Conservation (phyloP, 2,329 filamentous ascomycete species). For the Aspergillus puulaauensis region DNA sequence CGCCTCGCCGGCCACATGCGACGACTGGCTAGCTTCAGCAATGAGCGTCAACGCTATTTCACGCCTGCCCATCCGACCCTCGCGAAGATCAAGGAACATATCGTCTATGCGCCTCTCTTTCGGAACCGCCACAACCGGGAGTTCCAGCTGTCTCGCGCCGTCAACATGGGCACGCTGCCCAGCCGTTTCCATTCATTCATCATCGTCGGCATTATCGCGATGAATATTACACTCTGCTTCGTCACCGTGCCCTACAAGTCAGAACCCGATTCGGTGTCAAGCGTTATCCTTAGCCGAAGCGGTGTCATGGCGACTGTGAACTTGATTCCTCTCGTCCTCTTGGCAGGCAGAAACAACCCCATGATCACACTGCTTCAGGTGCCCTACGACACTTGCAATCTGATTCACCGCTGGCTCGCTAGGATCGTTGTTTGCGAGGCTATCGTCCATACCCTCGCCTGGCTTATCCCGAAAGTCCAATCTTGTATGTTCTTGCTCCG, state of each 20-base stretch:
- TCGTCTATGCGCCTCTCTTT: conserved; percentile 52
- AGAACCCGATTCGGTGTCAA: conserved; percentile 32
- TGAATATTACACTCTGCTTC: conserved; percentile 53
- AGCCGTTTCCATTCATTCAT: conserved; percentile 47
- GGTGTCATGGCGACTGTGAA: conserved; percentile 45
- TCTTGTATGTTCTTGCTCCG: conserved; percentile 18
- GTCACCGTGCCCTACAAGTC: conserved; percentile 43
- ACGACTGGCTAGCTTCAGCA: conserved; percentile 71
- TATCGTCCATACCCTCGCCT: conserved; percentile 70
- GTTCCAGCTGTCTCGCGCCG: conserved; percentile 42
- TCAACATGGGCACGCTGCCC: conserved; percentile 48
- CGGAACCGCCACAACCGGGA: conserved; percentile 46
- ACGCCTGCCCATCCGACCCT: conserved; percentile 56
- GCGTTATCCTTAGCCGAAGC: conserved; percentile 44
- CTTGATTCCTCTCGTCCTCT: conserved; percentile 43
- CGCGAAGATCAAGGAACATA: conserved; percentile 68
- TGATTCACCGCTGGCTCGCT: conserved; percentile 78
- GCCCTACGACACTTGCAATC: conserved; percentile 45
- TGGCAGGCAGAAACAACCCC: conserved; percentile 46
- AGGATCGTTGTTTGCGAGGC: conserved; percentile 68
- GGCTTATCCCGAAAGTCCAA: conserved; percentile 68
- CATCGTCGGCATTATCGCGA: conserved; percentile 40
- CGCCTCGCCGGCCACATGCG: conserved; percentile 67
- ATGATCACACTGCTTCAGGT: conserved; percentile 44
- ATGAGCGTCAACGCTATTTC: conserved; percentile 79